Base-by-base conservation (phyloP, 352 stramenopile species). In the Lagenidium sp. region DNA sequence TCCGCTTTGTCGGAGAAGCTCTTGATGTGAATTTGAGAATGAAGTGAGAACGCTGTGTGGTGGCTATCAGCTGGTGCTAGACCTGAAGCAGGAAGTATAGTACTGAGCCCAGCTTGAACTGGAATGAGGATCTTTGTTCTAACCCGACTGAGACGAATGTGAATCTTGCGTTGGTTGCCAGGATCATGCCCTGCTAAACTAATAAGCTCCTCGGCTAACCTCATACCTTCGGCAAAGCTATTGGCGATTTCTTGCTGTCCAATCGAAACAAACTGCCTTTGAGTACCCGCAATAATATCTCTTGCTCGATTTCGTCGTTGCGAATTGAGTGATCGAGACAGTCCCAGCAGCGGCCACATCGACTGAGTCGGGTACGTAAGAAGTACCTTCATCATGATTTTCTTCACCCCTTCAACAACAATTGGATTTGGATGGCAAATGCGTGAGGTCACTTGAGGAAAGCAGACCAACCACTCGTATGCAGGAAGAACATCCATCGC, bases 401-500 rank as follows among this genome's bases (percentile, higher is more conserved):
- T 78, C 50, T 90, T 87, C 6, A 99, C 95, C 10, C 83, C 58
- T 8, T 85, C 59, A 3, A 91, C 79, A 16, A 98, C 87, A 15
- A 82, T 63, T 4, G 65, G 51, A 50, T 93, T 94, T 4, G 82
- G 80, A 23, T 97, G 88, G 31, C 87, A 93, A 34, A 97, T 90
- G 8, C 95, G 82, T 18, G 95, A 99, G 13, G 97, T 92, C 5
- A 99, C 85, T 75, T 99, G 97, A 22, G 96, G 95, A 47, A 99
- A 89, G 35, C 93, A 97, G 26, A 96, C 96, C 23, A 99, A 95
- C 85, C 97, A 99, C 34, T 98, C 81, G 57, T 97, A 95, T 4
- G 82, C 67, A 7, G 82, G 75, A 15, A 94, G 55, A 11, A 43
- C 68, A 3, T 74, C 42, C 0, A 57, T 54, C 0, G 79, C 79